phyloP scores from a whole-genome alignment of 345 rosid genomes.

The Citrus medica region DNA sequence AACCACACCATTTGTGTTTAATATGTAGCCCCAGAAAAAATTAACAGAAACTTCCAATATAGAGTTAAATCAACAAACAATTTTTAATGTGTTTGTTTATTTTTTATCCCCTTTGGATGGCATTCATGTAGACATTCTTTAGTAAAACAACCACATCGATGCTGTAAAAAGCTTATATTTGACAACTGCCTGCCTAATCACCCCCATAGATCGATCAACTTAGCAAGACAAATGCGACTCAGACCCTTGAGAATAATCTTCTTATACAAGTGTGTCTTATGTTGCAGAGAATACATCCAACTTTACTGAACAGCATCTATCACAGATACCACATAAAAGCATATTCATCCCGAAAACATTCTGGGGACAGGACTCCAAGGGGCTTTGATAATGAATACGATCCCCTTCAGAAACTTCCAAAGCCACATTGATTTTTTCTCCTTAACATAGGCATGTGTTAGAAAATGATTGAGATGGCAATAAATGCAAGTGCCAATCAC shows the following conservation, averaged over 20 bases:
- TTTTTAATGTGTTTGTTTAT: not conserved
- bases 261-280: not conserved
- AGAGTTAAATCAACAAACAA: not conserved
- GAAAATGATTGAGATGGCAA: not conserved
- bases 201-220: not conserved
- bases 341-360: not conserved
- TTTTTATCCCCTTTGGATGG: not conserved
- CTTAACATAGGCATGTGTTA: not conserved
- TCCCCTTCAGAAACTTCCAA: not conserved
- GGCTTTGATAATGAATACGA: not conserved
- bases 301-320: not conserved
- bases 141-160: not conserved
- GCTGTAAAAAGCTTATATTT: not conserved
- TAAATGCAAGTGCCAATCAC: not conserved
- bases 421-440: not conserved
- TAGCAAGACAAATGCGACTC: not conserved
- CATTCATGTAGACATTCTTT: not conserved
- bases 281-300: constrained; percentile 9
- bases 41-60: not conserved
- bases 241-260: not conserved
- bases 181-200: constrained; percentile 3
- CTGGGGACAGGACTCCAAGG: not conserved
- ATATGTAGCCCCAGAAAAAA: not conserved
- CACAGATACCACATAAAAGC: constrained; percentile 1
- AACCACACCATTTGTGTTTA: not conserved